Evolutionary conservation across 306 rosid genomes (phyloP).

Genomic region (Castanea crenata): DNA sequence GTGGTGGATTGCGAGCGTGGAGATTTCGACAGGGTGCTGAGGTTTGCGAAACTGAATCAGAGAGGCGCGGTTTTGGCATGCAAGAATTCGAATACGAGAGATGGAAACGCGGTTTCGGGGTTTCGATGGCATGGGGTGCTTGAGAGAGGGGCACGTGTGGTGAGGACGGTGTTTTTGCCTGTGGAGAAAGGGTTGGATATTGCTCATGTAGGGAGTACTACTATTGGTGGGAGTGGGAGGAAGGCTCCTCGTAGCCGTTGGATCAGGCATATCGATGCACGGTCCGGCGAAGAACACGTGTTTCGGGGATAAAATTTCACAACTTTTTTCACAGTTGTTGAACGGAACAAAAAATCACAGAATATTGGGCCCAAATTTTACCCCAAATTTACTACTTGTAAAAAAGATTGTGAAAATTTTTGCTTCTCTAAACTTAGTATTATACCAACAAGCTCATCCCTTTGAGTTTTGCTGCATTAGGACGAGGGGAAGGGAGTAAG

Average conservation of each 20-base stretch:
- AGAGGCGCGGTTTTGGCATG: slow-evolving; percentile 81
- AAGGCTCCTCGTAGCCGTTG: slow-evolving; percentile 58
- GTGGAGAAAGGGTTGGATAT: slow-evolving; percentile 84
- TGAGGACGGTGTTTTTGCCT: slow-evolving; percentile 70
- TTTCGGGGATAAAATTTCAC: slow-evolving; percentile 32
- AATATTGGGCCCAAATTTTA: too few relatives aligned
- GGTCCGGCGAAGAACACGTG: slow-evolving; percentile 79
- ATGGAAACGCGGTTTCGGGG: slow-evolving; percentile 31
- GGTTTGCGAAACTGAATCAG: slow-evolving; percentile 38
- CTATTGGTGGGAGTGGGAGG: neutral
- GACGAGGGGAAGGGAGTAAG: neutral
- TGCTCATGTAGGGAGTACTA: slow-evolving; percentile 67
- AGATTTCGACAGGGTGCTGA: slow-evolving; percentile 66
- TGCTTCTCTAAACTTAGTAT: too few relatives aligned
- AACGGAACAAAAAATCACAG: too few relatives aligned
- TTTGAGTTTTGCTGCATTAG: neutral
- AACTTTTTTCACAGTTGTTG: accelerated
- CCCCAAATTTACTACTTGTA: accelerated
- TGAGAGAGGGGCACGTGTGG: slow-evolving; percentile 66
- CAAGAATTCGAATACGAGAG: slow-evolving; percentile 75
- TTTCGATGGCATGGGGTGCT: slow-evolving; percentile 59
- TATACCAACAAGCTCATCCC: neutral
- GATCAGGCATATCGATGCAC: slow-evolving; percentile 64
- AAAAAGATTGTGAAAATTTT: too few relatives aligned
- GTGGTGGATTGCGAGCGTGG: slow-evolving; percentile 63